Evolutionary conservation across 2,329 filamentous ascomycete genomes (phyloP).

Genomic region (Neofusicoccum umdonicola): DNA sequence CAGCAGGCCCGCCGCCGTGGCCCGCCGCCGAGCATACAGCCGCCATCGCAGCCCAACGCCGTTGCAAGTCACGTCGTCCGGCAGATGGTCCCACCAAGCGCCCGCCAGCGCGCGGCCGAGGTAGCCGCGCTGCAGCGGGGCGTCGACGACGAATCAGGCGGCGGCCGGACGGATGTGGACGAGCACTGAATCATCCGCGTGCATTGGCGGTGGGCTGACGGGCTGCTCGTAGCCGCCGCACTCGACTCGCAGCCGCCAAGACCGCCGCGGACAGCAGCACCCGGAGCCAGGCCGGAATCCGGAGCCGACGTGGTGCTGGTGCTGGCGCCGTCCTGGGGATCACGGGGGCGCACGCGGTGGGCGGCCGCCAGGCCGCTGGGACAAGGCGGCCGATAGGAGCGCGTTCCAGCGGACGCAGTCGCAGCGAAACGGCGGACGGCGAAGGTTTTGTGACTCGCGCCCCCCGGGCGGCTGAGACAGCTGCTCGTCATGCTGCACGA

Average conservation of each 20-base stretch:
- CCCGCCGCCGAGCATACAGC: background rate
- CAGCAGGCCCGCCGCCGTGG: background rate
- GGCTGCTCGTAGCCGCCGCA: background rate
- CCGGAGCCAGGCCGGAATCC: background rate
- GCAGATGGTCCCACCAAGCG: background rate
- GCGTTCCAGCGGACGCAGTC: background rate
- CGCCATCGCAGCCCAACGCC: background rate
- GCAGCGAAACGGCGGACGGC: background rate
- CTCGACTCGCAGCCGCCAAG: background rate
- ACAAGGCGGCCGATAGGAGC: background rate
- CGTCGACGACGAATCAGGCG: background rate
- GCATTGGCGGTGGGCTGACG: background rate
- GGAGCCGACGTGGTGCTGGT: background rate
- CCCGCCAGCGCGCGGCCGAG: background rate
- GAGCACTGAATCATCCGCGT: background rate
- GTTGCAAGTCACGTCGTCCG: background rate
- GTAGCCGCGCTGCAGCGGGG: background rate
- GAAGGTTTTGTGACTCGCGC: background rate
- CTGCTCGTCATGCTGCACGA: conserved; percentile 2
- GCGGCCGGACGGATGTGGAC: background rate
- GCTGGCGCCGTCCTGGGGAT: background rate
- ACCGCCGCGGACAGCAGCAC: background rate
- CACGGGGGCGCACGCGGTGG: background rate
- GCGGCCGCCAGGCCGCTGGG: background rate
- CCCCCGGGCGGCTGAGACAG: conserved; percentile 14